Evolutionary conservation across 2,329 filamentous ascomycete genomes (phyloP).

Genomic region (Cercospora sesami): DNA sequence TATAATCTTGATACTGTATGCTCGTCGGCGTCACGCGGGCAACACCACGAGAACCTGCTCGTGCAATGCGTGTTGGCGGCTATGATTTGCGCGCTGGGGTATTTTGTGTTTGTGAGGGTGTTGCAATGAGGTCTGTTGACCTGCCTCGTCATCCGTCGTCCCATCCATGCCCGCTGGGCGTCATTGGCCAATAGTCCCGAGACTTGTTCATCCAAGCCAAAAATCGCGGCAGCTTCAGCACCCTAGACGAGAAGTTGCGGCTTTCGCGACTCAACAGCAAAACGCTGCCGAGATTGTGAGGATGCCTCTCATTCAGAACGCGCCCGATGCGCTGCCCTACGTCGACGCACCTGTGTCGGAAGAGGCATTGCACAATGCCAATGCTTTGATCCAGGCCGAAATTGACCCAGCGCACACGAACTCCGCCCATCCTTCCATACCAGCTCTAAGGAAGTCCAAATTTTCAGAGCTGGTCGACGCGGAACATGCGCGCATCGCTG

Average conservation of each 20-base stretch:
- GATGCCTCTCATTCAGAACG: conserved; percentile 68
- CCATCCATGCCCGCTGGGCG: not conserved
- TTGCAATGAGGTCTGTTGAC: conserved; percentile 1
- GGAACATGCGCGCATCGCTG: conserved; percentile 68
- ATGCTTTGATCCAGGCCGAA: conserved; percentile 69
- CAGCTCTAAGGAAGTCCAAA: conserved; percentile 52
- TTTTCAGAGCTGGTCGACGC: conserved; percentile 67
- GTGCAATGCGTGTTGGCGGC: not conserved
- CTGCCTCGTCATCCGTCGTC: not conserved
- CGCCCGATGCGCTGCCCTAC: conserved; percentile 81
- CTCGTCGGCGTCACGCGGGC: not conserved
- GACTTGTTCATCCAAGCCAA: not conserved
- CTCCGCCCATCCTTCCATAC: conserved; percentile 60
- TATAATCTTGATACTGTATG: not conserved
- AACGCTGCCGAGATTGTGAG: conserved; percentile 1
- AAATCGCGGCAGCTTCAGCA: not conserved
- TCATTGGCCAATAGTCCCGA: not conserved
- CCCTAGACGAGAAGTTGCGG: not conserved
- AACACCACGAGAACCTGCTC: not conserved
- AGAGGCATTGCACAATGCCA: conserved; percentile 63
- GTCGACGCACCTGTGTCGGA: conserved; percentile 73
- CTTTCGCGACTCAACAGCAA: conserved; percentile 9
- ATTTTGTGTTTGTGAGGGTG: not conserved
- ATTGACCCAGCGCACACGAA: conserved; percentile 52
- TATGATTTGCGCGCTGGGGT: not conserved